Conservation (phyloP, 2,329 filamentous ascomycete species). For the Aureobasidium sp. region DNA sequence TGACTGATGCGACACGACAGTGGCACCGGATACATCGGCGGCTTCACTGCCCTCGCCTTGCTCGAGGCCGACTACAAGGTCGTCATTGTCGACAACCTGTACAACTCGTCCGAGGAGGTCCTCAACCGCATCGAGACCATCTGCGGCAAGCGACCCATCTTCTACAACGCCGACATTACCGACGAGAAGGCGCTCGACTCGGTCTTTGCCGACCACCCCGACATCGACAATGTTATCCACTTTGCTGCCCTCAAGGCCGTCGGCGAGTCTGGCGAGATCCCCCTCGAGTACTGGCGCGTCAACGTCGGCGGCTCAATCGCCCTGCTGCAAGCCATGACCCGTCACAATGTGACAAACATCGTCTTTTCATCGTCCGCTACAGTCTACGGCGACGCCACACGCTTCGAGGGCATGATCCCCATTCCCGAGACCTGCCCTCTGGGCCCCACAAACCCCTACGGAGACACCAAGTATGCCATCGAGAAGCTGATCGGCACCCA, state of each 20-base stretch:
- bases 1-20: conserved; percentile 45
- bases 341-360: conserved; percentile 88
- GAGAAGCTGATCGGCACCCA: conserved; percentile 89
- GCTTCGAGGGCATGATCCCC: conserved; percentile 95
- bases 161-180: conserved; percentile 82
- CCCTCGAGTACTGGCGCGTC: conserved; percentile 94
- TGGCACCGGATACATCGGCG: conserved; percentile 98
- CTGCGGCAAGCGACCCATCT: conserved; percentile 74
- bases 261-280: conserved; percentile 86
- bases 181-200: conserved; percentile 74
- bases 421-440: conserved; percentile 96
- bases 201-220: conserved; percentile 80
- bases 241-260: conserved; percentile 98
- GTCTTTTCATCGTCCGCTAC: conserved; percentile 98
- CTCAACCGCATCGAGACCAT: conserved; percentile 94
- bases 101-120: conserved; percentile 89
- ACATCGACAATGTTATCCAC: conserved; percentile 97
- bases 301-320: conserved; percentile 90
- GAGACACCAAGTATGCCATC: conserved; percentile 88
- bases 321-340: conserved; percentile 77
- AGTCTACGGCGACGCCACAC: conserved; percentile 95
- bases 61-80: conserved; percentile 94
- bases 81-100: conserved; percentile 90
- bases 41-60: conserved; percentile 86
- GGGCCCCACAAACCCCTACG: conserved; percentile 94